These are phyloP conservation scores for Nowakowskiella sp. DNA, from an alignment of 192 early-diverging fungal species.

Conservation along the genomic window DNA sequence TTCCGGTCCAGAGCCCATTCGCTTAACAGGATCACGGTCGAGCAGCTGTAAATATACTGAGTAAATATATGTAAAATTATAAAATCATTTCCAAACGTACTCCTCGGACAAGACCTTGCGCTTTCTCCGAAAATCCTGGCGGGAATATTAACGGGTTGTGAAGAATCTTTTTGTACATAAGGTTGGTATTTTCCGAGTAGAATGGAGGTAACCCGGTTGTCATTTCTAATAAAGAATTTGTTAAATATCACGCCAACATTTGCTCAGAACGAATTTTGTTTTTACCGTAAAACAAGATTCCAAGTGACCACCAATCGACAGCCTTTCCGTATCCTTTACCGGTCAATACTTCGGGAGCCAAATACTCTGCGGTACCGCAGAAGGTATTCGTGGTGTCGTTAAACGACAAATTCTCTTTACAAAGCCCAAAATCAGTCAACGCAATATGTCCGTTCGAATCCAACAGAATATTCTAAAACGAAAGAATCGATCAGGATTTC, in stretches of 20 bases:
- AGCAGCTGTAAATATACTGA: slow-evolving; percentile 32
- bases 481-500: background rate
- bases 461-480: slow-evolving; percentile 42
- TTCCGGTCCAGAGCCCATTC: slow-evolving; percentile 50
- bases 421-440: slow-evolving; percentile 71
- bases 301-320: slow-evolving; percentile 79
- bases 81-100: slow-evolving; percentile 15
- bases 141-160: slow-evolving; percentile 46
- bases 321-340: slow-evolving; percentile 60
- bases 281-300: slow-evolving; percentile 66
- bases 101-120: slow-evolving; percentile 35
- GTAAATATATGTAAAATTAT: background rate
- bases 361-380: slow-evolving; percentile 43
- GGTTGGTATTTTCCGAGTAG: slow-evolving; percentile 46
- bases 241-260: background rate
- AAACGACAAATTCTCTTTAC: slow-evolving; percentile 49
- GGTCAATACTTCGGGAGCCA: slow-evolving; percentile 79
- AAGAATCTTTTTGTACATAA: slow-evolving; percentile 54
- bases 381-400: slow-evolving; percentile 46
- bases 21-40: slow-evolving; percentile 50
- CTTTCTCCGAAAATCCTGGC: slow-evolving; percentile 29
- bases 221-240: slow-evolving; percentile 30
- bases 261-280: slow-evolving; percentile 9
- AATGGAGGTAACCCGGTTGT: slow-evolving; percentile 58
- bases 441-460: slow-evolving; percentile 61